A percentile compares a stretch with the other conserved stretches of the same genome.
Conservation (phyloP, 306 rosid genomes). For the Vigna angularis region DNA sequence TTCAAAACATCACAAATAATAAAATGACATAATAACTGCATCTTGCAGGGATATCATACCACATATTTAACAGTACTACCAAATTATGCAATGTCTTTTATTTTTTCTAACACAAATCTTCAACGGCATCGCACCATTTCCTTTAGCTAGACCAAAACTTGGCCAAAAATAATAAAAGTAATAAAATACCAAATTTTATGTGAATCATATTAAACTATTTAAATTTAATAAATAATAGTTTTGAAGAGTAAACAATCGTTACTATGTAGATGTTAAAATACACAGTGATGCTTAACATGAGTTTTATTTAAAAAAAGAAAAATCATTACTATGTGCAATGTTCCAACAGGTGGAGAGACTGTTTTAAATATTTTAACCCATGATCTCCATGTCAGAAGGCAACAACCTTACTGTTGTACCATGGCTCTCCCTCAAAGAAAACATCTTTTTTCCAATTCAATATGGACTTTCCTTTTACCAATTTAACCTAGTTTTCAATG, state of each 20-base stretch:
- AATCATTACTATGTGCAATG: not conserved
- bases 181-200: not conserved
- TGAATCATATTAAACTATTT: slow-evolving; percentile 7
- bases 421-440: not conserved
- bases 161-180: not conserved
- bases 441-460: not conserved
- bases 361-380: not conserved
- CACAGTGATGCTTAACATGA: no score
- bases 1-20: not conserved
- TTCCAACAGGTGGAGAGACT: not conserved
- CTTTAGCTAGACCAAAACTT: not conserved
- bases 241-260: not conserved
- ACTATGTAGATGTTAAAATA: not conserved
- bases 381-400: not conserved
- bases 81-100: not conserved
- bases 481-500: not conserved
- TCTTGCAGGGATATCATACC: not conserved
- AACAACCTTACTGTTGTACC: not conserved
- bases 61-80: not conserved
- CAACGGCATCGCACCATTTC: not conserved
- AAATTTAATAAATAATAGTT: not conserved
- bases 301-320: no score
- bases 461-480: not conserved
- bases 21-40: not conserved
- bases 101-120: not conserved